Percentiles rank a stretch among this genome's conserved stretches.
Evolutionary conservation across 441 rosid genomes (phyloP).

Genomic region (Eruca vesicaria): DNA sequence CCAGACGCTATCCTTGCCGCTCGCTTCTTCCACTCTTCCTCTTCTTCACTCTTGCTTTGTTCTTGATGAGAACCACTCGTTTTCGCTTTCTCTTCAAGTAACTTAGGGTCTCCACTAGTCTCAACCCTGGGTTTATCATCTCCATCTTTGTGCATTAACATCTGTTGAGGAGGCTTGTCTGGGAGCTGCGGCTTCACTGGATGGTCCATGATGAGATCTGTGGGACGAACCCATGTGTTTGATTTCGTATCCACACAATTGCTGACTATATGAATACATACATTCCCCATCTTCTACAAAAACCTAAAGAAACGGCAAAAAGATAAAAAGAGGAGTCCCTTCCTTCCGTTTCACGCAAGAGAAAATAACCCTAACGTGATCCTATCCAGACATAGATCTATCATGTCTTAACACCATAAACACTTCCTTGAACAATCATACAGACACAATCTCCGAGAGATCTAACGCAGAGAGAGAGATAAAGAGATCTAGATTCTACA

Average conservation of each 20-base stretch:
- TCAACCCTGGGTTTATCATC: conserved; percentile 32
- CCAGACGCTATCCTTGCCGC: conserved; percentile 7
- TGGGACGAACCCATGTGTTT: conserved; percentile 45
- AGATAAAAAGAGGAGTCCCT: not conserved
- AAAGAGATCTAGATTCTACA: conserved; percentile 12
- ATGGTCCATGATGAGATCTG: conserved; percentile 18
- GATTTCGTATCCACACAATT: conserved; percentile 53
- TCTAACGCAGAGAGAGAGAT: not conserved
- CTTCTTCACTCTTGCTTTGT: conserved; percentile 19
- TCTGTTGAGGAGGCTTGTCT: conserved; percentile 34
- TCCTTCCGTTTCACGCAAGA: conserved; percentile 33
- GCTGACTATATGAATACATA: conserved; percentile 53
- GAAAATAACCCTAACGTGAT: conserved; percentile 12
- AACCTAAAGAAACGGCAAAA: not conserved
- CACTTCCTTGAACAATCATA: conserved; percentile 23
- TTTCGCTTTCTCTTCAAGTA: conserved; percentile 22
- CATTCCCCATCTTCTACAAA: conserved; percentile 30
- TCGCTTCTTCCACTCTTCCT: conserved; percentile 1
- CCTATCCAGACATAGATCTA: conserved; percentile 21
- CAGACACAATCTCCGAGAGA: conserved; percentile 19
- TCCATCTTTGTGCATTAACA: conserved; percentile 51
- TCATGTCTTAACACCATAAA: conserved; percentile 14
- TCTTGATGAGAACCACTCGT: conserved; percentile 9
- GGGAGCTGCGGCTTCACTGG: conserved; percentile 13
- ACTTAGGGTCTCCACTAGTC: conserved; percentile 22